These are phyloP conservation scores for Kwoniella bestiolae DNA, from an alignment of 768 basidiomycete genomes.

Conservation along the genomic window DNA sequence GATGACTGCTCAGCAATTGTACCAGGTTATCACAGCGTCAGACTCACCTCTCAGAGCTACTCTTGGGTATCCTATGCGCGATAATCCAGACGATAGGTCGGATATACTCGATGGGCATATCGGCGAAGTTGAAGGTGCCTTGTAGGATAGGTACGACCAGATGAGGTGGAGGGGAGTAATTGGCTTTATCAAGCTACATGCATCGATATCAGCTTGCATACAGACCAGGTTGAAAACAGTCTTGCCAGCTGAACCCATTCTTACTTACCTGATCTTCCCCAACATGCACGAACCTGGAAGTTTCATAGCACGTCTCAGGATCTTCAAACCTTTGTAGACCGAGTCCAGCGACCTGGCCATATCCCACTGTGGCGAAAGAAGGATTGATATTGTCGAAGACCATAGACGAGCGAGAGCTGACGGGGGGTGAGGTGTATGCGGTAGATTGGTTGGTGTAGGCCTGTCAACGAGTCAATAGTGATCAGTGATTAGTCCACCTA, in stretches of 20 bases:
- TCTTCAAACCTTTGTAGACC: slow-evolving; percentile 22
- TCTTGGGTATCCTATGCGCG: slow-evolving; percentile 37
- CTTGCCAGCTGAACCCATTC: too few species aligned
- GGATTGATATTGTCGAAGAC: slow-evolving; percentile 23
- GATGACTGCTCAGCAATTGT: not conserved
- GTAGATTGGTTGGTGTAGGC: not conserved
- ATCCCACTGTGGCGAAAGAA: slow-evolving; percentile 6
- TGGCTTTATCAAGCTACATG: slow-evolving; percentile 5
- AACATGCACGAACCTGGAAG: not conserved
- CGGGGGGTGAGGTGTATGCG: not conserved
- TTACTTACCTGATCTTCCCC: slow-evolving; percentile 5
- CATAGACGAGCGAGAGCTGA: slow-evolving; percentile 11
- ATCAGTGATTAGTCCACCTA: too few species aligned
- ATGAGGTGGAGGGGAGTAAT: slow-evolving; percentile 16
- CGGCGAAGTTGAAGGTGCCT: slow-evolving; percentile 32
- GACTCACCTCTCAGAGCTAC: slow-evolving; percentile 37
- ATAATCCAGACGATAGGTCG: slow-evolving; percentile 44
- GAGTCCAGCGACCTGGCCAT: slow-evolving; percentile 14
- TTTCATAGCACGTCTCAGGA: slow-evolving; percentile 13
- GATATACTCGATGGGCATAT: slow-evolving; percentile 35
- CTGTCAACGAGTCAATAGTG: too few species aligned
- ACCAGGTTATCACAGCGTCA: not conserved
- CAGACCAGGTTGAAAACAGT: not conserved
- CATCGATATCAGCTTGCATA: not conserved
- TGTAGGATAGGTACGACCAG: slow-evolving; percentile 25